phyloP scores from a whole-genome alignment of 2,329 filamentous ascomycete genomes.

The Drechslerella dactyloides region DNA sequence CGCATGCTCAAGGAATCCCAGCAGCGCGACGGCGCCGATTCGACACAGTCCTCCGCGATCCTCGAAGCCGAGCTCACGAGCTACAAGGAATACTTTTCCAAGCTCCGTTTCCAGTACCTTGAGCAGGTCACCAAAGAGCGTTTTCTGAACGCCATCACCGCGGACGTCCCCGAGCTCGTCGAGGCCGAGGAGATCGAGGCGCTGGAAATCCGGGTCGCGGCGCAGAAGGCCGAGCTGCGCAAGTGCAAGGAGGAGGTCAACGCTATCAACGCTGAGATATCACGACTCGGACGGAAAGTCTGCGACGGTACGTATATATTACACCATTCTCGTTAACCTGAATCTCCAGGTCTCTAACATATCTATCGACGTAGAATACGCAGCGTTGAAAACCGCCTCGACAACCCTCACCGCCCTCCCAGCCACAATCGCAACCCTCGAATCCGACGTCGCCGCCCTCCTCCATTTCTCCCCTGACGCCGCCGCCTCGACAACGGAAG shows the following conservation, averaged over 20 bases:
- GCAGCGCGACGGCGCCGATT: constrained; percentile 73
- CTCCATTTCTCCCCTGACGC: constrained; percentile 57
- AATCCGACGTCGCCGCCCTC: constrained; percentile 62
- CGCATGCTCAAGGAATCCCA: constrained; percentile 61
- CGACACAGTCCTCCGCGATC: constrained; percentile 71
- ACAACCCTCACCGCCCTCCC: constrained; percentile 62
- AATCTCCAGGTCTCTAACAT: constrained; percentile 5
- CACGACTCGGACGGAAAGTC: constrained; percentile 66
- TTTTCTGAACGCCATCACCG: constrained; percentile 89
- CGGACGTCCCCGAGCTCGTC: constrained; percentile 85
- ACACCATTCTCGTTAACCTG: not conserved
- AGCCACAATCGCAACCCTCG: constrained; percentile 61
- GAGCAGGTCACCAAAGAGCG: constrained; percentile 99
- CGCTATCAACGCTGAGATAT: constrained; percentile 30
- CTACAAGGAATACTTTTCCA: constrained; percentile 92
- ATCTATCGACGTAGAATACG: constrained; percentile 60
- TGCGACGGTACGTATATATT: constrained; percentile 57
- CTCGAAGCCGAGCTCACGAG: constrained; percentile 84
- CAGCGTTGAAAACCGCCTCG: constrained; percentile 57
- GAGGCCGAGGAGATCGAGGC: constrained; percentile 80
- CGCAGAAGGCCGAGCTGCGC: constrained; percentile 76
- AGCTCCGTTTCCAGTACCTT: constrained; percentile 94
- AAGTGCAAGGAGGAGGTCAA: constrained; percentile 56
- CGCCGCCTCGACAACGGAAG: constrained; percentile 57
- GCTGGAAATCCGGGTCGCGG: constrained; percentile 71